A percentile compares a stretch with the other conserved stretches of the same genome.
Evolutionary conservation across 495 filamentous ascomycete species (phyloP).

Genomic region (Penicillium arizonense): DNA sequence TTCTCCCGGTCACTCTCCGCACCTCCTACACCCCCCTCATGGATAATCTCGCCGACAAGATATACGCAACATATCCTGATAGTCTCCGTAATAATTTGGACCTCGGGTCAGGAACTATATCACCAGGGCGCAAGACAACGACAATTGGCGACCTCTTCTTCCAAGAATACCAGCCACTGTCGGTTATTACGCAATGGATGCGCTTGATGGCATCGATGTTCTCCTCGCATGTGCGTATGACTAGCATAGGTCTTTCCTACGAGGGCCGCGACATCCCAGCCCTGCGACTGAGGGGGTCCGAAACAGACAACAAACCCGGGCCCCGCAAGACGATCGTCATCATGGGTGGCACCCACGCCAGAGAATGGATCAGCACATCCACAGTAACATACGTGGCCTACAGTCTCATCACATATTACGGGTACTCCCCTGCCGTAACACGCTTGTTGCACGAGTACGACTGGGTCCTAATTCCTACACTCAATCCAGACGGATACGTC

Average conservation of each 20-base stretch:
- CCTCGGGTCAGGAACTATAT: constrained; percentile 27
- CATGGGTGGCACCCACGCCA: constrained; percentile 80
- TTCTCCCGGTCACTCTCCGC: constrained; percentile 75
- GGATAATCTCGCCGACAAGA: constrained; percentile 74
- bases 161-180: constrained; percentile 77
- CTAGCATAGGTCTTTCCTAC: constrained; percentile 74
- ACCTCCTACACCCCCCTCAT: constrained; percentile 73
- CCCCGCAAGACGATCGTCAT: constrained; percentile 78
- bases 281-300: constrained; percentile 70
- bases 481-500: constrained; percentile 92
- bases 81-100: constrained; percentile 26
- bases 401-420: constrained; percentile 80
- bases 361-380: constrained; percentile 94
- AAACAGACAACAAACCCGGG: constrained; percentile 34
- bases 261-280: constrained; percentile 85
- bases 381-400: constrained; percentile 91
- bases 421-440: constrained; percentile 63
- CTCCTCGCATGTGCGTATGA: constrained; percentile 68
- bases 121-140: constrained; percentile 31
- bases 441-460: constrained; percentile 79
- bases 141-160: constrained; percentile 72
- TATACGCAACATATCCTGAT: constrained; percentile 72
- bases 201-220: constrained; percentile 85
- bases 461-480: constrained; percentile 82
- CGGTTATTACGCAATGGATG: constrained; percentile 86